Conservation (phyloP, 345 rosid genomes). For the Lepidium aucheri region DNA sequence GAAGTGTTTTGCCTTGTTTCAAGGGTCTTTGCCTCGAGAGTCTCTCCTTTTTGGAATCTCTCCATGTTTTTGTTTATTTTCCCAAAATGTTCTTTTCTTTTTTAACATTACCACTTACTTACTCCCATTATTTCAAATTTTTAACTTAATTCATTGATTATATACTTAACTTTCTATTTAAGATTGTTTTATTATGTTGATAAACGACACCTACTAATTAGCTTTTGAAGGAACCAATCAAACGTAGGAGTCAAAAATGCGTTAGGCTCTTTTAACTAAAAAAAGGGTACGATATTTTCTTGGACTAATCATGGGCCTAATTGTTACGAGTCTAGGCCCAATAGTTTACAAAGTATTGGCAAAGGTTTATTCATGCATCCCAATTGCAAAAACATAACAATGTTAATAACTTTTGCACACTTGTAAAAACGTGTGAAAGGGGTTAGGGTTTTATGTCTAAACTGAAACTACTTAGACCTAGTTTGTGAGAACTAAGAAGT, state of each 20-base stretch:
- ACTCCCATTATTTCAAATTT: neutral
- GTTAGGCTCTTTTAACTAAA: neutral
- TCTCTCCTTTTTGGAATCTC: slow-evolving; percentile 27
- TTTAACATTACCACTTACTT: slow-evolving; percentile 8
- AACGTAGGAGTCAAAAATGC: slow-evolving; percentile 3
- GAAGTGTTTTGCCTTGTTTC: slow-evolving; percentile 26
- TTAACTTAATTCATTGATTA: neutral
- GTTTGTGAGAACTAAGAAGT: neutral
- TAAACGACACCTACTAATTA: slow-evolving; percentile 9
- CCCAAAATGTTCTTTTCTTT: slow-evolving; percentile 30
- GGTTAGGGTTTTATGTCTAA: neutral
- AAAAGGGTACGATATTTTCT: neutral
- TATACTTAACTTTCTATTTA: slow-evolving; percentile 26
- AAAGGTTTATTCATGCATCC: neutral
- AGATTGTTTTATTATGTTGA: slow-evolving; percentile 3
- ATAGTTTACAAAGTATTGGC: neutral
- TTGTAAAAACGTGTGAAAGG: slow-evolving; percentile 6
- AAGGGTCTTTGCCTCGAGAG: slow-evolving; percentile 37
- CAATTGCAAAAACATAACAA: neutral
- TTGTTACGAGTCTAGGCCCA: neutral
- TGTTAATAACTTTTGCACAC: neutral
- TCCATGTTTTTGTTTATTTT: slow-evolving; percentile 30
- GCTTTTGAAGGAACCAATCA: slow-evolving; percentile 6
- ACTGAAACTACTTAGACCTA: neutral
- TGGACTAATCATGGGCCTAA: neutral